A percentile compares a stretch with the other conserved stretches of the same genome.
phyloP scores from a whole-genome alignment of 306 rosid genomes.

The Quercus glauca region DNA sequence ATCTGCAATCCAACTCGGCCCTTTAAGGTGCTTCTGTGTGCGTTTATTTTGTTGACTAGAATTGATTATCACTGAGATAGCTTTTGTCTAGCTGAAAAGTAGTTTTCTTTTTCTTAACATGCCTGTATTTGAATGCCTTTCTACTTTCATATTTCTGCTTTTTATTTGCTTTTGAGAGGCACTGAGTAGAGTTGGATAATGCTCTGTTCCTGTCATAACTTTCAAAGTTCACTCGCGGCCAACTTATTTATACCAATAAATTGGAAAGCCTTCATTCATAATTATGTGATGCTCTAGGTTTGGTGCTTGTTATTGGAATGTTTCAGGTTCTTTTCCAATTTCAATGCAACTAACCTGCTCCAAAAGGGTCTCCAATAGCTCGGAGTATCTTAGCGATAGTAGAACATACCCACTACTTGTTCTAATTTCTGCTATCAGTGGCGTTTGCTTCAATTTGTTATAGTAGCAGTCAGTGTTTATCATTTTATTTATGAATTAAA shows the following conservation, averaged over 20 bases:
- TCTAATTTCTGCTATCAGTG: background rate
- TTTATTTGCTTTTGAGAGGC: constrained; percentile 40
- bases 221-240: constrained; percentile 23
- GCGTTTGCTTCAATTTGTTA: background rate
- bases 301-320: constrained; percentile 12
- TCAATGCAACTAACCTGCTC: constrained; percentile 2
- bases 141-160: constrained; percentile 43
- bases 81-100: constrained; percentile 42
- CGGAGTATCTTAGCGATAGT: background rate
- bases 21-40: constrained; percentile 47
- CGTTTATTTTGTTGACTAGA: constrained; percentile 43
- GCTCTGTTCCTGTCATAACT: constrained; percentile 11
- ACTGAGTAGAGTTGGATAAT: constrained; percentile 40
- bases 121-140: constrained; percentile 46
- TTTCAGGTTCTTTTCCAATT: constrained; percentile 14
- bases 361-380: constrained; percentile 7
- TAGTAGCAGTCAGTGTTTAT: background rate
- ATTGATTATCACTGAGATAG: constrained; percentile 51
- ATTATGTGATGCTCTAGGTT: constrained; percentile 22
- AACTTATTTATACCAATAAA: constrained; percentile 55
- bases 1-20: constrained; percentile 56
- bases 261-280: constrained; percentile 39
- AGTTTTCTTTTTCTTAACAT: constrained; percentile 52
- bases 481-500: background rate
- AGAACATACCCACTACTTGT: background rate